These are phyloP conservation scores for Citrullus mucosospermus DNA, from an alignment of 306 rosid genomes.

Conservation along the genomic window DNA sequence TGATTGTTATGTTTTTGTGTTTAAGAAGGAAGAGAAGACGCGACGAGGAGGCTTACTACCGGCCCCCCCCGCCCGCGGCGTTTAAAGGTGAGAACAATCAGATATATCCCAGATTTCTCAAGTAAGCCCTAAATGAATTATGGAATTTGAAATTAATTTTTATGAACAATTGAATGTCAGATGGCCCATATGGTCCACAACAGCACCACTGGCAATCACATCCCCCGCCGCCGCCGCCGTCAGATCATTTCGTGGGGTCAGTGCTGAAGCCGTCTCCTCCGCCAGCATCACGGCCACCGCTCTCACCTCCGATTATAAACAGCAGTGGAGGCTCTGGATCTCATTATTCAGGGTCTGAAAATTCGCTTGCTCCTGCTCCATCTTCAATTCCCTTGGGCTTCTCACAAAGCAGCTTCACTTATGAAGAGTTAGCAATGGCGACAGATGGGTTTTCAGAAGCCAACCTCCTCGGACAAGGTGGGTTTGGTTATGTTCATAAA, in stretches of 20 bases:
- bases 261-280: slow-evolving; percentile 51
- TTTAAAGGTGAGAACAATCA: slow-evolving; percentile 50
- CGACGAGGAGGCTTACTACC: slow-evolving; percentile 38
- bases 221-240: slow-evolving; percentile 62
- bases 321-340: slow-evolving; percentile 92
- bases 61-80: slow-evolving; percentile 35
- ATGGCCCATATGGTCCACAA: slow-evolving; percentile 43
- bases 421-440: slow-evolving; percentile 80
- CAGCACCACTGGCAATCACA: slow-evolving; percentile 54
- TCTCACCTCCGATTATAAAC: slow-evolving; percentile 30
- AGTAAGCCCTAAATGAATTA: background rate
- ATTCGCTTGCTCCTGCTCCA: slow-evolving; percentile 53
- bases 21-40: slow-evolving; percentile 61
- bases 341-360: slow-evolving; percentile 67
- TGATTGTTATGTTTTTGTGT: slow-evolving; percentile 47
- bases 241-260: slow-evolving; percentile 22
- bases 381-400: slow-evolving; percentile 52
- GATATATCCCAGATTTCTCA: background rate
- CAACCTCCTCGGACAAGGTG: slow-evolving; percentile 93
- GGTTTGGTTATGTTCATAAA: slow-evolving; percentile 89
- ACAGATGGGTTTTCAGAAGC: slow-evolving; percentile 95
- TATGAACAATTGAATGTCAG: slow-evolving; percentile 21
- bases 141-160: background rate
- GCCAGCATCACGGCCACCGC: slow-evolving; percentile 45
- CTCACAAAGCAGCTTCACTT: slow-evolving; percentile 61